Percentiles rank a stretch among this genome's conserved stretches.
These are phyloP conservation scores for Citrullus amarus DNA, from an alignment of 306 rosid species.

Conservation along the genomic window DNA sequence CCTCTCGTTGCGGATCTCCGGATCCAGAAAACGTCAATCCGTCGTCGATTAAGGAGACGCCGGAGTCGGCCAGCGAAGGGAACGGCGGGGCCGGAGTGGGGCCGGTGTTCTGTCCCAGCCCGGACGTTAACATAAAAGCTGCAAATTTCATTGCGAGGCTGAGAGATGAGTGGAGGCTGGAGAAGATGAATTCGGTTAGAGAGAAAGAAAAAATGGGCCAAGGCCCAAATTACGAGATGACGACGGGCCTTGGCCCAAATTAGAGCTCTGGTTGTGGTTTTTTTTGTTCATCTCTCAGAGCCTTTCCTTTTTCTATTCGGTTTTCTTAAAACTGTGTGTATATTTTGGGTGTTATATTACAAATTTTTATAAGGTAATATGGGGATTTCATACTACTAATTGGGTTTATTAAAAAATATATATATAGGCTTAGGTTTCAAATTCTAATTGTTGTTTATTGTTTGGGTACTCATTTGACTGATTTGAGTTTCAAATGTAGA, in stretches of 20 bases:
- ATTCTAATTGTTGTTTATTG: neutral
- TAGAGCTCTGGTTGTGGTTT: constrained; percentile 7
- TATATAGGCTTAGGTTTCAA: neutral
- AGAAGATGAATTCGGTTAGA: constrained; percentile 34
- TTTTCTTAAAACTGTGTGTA: neutral
- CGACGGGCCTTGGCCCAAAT: neutral
- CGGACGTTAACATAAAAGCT: constrained; percentile 59
- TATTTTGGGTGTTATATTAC: neutral
- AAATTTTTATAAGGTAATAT: neutral
- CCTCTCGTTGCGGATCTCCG: constrained; percentile 55
- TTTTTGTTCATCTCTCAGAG: constrained; percentile 3
- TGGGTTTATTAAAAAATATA: neutral
- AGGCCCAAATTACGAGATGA: neutral
- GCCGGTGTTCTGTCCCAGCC: constrained; percentile 67
- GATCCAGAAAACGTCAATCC: constrained; percentile 29
- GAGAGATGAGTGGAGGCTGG: constrained; percentile 28
- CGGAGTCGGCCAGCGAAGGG: constrained; percentile 5
- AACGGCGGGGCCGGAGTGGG: constrained; percentile 22
- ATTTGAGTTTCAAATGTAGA: neutral
- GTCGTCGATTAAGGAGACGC: neutral
- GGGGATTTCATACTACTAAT: neutral
- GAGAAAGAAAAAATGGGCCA: constrained; percentile 20
- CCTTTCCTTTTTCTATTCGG: neutral
- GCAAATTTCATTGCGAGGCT: constrained; percentile 41
- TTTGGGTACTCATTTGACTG: neutral